Evolutionary conservation across 495 filamentous ascomycete species (phyloP).

Genomic region (Neurospora pannonica): DNA sequence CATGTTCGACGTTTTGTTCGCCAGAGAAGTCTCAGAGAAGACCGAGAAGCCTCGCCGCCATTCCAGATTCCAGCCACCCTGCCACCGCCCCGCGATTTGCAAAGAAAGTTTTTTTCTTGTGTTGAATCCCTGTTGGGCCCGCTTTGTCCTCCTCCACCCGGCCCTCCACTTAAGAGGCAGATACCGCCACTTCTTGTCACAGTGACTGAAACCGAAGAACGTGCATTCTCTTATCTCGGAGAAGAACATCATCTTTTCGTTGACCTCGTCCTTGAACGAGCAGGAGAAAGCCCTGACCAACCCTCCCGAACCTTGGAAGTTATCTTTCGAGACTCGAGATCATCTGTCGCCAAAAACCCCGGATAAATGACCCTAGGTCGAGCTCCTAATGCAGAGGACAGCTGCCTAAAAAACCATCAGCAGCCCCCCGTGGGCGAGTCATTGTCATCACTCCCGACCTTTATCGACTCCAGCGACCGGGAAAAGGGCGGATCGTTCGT

Average conservation of each 20-base stretch:
- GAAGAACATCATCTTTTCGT: not conserved
- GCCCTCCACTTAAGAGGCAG: not conserved
- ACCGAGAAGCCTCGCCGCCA: not conserved
- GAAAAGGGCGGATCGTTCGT: not conserved
- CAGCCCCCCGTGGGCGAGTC: constrained; percentile 5
- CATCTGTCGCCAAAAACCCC: not conserved
- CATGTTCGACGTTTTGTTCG: not conserved
- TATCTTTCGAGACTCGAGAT: not conserved
- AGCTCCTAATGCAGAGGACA: constrained; percentile 29
- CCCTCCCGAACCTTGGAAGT: not conserved
- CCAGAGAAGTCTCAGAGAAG: not conserved
- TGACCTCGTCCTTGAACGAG: not conserved
- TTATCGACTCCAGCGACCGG: constrained; percentile 1
- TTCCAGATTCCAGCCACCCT: not conserved
- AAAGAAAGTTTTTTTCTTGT: not conserved
- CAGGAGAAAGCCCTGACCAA: not conserved
- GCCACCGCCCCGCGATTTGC: not conserved
- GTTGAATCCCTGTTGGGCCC: not conserved
- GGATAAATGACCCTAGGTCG: constrained; percentile 17
- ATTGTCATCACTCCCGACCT: not conserved
- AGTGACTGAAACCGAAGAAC: not conserved
- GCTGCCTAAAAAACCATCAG: constrained; percentile 33
- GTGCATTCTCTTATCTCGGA: not conserved
- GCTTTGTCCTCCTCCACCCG: not conserved
- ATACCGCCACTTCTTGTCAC: not conserved